Base-by-base conservation (phyloP, 805 yeast genomes). In the Spathaspora sp. region DNA sequence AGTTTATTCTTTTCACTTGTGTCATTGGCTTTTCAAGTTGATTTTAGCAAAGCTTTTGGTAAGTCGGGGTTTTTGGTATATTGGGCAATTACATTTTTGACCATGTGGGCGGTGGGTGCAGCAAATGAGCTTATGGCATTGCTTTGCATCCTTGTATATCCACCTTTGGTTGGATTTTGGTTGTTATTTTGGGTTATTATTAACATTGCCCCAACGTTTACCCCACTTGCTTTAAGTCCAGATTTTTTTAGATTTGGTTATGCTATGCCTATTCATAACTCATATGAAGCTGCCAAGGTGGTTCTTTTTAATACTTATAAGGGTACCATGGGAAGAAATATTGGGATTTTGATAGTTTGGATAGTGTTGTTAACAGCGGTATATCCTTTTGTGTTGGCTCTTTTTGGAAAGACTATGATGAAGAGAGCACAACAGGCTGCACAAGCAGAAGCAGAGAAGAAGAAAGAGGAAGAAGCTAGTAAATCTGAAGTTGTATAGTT, bases 51-150 rank as follows among this genome's bases (percentile, higher is more conserved):
- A 2, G 68, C 88, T 0, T 87, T 81, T 69, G 91, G 89, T 1
- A 73, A 67, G 29, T 80, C 83, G 8, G 96, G 96, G 0, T 87
- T 87, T 65, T 76, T 88, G 40, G 83, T 87, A 1, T 80, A 79
- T 55, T 89, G 96, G 96, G 77, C 85, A 80, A 57, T 82, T 32
- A 76, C 83, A 6, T 88, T 72, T 63, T 57, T 88, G 47, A 79
- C 89, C 6, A 83, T 88, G 89, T 69, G 82, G 55, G 89, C 92
- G 0, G 86, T 87, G 35, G 96, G 96, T 52, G 81, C 86, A 44
- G 83, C 86, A 29, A 86, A 84, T 61, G 94, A 88, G 66, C 81
- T 85, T 55, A 68, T 79, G 58, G 82, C 83, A 0, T 62, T 82
- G 64, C 31, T 86, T 5, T 62, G 79, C 7, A 69, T 85, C 46